phyloP scores from a whole-genome alignment of 2,329 filamentous ascomycete genomes.

The Lithohypha guttulata region DNA sequence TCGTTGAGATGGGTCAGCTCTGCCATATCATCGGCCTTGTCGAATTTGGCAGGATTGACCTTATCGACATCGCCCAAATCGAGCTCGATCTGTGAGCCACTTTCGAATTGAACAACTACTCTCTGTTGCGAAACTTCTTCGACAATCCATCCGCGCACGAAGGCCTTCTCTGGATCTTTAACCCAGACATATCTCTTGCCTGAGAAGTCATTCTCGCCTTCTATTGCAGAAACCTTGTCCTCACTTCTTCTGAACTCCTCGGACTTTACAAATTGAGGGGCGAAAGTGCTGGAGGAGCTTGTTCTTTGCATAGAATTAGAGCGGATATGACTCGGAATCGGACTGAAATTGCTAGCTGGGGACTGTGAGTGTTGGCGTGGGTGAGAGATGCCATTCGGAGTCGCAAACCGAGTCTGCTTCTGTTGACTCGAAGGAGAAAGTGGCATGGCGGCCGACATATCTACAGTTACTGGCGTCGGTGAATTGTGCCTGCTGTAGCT shows the following conservation, averaged over 20 bases:
- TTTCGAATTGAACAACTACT: slow-evolving; percentile 82
- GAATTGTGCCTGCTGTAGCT: slow-evolving; percentile 64
- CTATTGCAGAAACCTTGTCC: slow-evolving; percentile 58
- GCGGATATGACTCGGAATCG: slow-evolving; percentile 31
- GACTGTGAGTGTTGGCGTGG: slow-evolving; percentile 59
- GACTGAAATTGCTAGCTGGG: slow-evolving; percentile 39
- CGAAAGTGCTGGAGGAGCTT: slow-evolving; percentile 66
- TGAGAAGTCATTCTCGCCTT: slow-evolving; percentile 97
- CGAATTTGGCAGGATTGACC: slow-evolving; percentile 98
- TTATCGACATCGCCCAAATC: slow-evolving; percentile 86
- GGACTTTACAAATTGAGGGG: slow-evolving; percentile 87
- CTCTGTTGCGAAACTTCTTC: slow-evolving; percentile 61
- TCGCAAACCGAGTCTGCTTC: slow-evolving; percentile 62
- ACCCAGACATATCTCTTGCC: slow-evolving; percentile 98
- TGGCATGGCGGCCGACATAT: slow-evolving; percentile 19
- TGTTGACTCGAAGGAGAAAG: slow-evolving; percentile 41
- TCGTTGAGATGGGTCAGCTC: slow-evolving; percentile 97
- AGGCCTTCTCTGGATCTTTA: slow-evolving; percentile 73
- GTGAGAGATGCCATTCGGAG: slow-evolving; percentile 43
- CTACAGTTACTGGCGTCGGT: slow-evolving; percentile 49
- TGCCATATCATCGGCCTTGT: slow-evolving; percentile 98
- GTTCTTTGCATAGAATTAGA: slow-evolving; percentile 49
- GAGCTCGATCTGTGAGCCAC: slow-evolving; percentile 81
- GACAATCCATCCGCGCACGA: slow-evolving; percentile 84
- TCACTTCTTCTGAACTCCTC: slow-evolving; percentile 58